Percentiles rank a stretch among this genome's conserved stretches.
phyloP scores from a whole-genome alignment of 2,329 filamentous ascomycete species.

The Ramularia endophylla region DNA sequence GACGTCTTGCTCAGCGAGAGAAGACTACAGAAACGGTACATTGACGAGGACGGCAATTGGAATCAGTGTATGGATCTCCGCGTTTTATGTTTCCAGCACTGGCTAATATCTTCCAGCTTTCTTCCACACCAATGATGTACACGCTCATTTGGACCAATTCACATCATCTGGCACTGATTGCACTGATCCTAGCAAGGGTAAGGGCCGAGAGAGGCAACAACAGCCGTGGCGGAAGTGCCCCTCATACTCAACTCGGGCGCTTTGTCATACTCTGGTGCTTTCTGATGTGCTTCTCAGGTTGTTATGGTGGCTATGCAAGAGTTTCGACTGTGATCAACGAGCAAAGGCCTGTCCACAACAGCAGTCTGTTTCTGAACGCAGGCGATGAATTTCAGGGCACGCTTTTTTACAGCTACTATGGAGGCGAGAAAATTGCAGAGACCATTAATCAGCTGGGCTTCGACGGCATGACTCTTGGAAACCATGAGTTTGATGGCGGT shows the following conservation, averaged over 20 bases:
- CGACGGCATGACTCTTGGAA: slow-evolving; percentile 62
- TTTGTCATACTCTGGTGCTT: too few species aligned
- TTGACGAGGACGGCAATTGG: slow-evolving; percentile 20
- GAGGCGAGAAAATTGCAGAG: slow-evolving; percentile 62
- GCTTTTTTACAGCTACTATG: slow-evolving; percentile 61
- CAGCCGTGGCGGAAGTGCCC: too few species aligned
- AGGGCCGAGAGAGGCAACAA: too few species aligned
- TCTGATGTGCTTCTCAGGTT: slow-evolving; percentile 36
- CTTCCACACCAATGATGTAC: slow-evolving; percentile 65
- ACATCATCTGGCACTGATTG: slow-evolving; percentile 57
- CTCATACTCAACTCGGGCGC: too few species aligned
- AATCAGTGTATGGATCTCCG: slow-evolving; percentile 25
- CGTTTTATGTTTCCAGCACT: not conserved
- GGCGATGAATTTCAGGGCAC: slow-evolving; percentile 68
- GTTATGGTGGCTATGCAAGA: slow-evolving; percentile 59
- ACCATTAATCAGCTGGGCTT: slow-evolving; percentile 61
- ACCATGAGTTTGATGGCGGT: slow-evolving; percentile 62
- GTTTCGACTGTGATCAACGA: slow-evolving; percentile 56
- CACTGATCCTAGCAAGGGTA: slow-evolving; percentile 41
- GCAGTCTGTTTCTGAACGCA: slow-evolving; percentile 58
- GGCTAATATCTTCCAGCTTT: slow-evolving; percentile 33
- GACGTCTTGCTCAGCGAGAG: slow-evolving; percentile 19
- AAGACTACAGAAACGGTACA: slow-evolving; percentile 18
- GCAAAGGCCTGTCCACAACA: slow-evolving; percentile 51
- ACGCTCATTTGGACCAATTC: slow-evolving; percentile 61